A percentile compares a stretch with the other conserved stretches of the same genome.
phyloP scores from a whole-genome alignment of 2,329 filamentous ascomycete genomes.

The Pyrenophora tritici-repentis region DNA sequence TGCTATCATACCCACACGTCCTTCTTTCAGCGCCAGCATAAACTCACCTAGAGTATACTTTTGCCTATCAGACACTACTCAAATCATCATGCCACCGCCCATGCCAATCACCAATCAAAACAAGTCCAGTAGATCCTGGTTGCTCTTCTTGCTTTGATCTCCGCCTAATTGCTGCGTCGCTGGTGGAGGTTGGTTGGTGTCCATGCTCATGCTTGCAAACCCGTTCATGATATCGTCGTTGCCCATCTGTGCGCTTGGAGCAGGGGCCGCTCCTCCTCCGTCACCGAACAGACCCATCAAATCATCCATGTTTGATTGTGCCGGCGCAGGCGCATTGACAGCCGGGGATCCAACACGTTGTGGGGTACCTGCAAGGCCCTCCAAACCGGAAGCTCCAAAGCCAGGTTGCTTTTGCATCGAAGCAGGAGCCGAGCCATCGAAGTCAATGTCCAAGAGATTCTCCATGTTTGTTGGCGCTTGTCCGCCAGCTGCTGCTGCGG shows the following conservation, averaged over 20 bases:
- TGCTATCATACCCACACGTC: background rate
- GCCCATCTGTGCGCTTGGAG: conserved; percentile 43
- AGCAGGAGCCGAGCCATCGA: conserved; percentile 91
- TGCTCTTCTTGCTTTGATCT: conserved; percentile 60
- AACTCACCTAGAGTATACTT: too few relatives aligned
- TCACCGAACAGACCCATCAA: conserved; percentile 71
- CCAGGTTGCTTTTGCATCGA: conserved; percentile 70
- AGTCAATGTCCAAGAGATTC: conserved; percentile 94
- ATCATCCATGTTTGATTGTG: conserved; percentile 74
- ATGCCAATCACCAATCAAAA: conserved; percentile 48
- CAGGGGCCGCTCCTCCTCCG: conserved; percentile 39
- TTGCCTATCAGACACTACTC: too few relatives aligned
- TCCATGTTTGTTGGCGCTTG: conserved; percentile 77
- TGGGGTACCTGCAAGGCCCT: conserved; percentile 66
- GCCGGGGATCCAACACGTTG: conserved; percentile 70
- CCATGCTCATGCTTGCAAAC: conserved; percentile 80
- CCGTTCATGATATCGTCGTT: conserved; percentile 73
- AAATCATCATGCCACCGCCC: too few relatives aligned
- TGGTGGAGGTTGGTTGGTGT: conserved; percentile 67
- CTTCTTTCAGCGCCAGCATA: too few relatives aligned
- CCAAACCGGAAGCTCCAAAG: conserved; percentile 56
- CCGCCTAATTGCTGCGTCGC: conserved; percentile 62
- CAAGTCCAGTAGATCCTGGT: conserved; percentile 61
- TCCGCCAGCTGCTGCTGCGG: conserved; percentile 64
- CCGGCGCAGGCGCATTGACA: conserved; percentile 49